Evolutionary conservation across 2,329 filamentous ascomycete species (phyloP).

Genomic region (Monascus ruber): DNA sequence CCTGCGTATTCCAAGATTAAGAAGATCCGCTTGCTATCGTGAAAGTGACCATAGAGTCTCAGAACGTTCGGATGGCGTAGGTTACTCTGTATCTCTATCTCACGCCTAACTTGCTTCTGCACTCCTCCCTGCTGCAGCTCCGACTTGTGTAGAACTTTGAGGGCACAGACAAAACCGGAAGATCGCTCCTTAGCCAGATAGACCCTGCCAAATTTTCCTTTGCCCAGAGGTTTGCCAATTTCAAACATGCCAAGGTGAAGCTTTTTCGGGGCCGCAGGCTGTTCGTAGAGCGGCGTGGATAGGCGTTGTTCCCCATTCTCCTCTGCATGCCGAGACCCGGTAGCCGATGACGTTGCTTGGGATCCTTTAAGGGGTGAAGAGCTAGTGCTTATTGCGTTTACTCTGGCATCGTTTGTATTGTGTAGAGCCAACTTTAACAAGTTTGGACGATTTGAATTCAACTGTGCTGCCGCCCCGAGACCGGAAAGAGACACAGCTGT

Average conservation of each 20-base stretch:
- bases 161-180: slow-evolving; percentile 70
- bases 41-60: slow-evolving; percentile 75
- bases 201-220: slow-evolving; percentile 78
- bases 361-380: slow-evolving; percentile 56
- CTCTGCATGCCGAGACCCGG: slow-evolving; percentile 36
- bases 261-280: slow-evolving; percentile 42
- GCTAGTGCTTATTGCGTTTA: slow-evolving; percentile 28
- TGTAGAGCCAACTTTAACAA: slow-evolving; percentile 79
- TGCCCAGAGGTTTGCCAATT: slow-evolving; percentile 73
- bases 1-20: slow-evolving; percentile 78
- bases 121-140: slow-evolving; percentile 70
- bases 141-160: slow-evolving; percentile 78
- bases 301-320: slow-evolving; percentile 25
- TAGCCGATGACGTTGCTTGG: slow-evolving; percentile 25
- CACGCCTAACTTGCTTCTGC: slow-evolving; percentile 76
- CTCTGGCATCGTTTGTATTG: slow-evolving; percentile 54
- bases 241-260: slow-evolving; percentile 93
- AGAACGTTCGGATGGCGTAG: slow-evolving; percentile 77
- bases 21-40: slow-evolving; percentile 79
- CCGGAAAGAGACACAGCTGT: slow-evolving; percentile 38
- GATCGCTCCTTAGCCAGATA: slow-evolving; percentile 72
- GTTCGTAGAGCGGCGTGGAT: slow-evolving; percentile 42
- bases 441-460: slow-evolving; percentile 55
- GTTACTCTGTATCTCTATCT: slow-evolving; percentile 85
- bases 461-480: slow-evolving; percentile 32